Evolutionary conservation across 2,329 filamentous ascomycete species (phyloP), one percentile per base, ranked within the genome.

Genomic region (Rosellinia necatrix): DNA sequence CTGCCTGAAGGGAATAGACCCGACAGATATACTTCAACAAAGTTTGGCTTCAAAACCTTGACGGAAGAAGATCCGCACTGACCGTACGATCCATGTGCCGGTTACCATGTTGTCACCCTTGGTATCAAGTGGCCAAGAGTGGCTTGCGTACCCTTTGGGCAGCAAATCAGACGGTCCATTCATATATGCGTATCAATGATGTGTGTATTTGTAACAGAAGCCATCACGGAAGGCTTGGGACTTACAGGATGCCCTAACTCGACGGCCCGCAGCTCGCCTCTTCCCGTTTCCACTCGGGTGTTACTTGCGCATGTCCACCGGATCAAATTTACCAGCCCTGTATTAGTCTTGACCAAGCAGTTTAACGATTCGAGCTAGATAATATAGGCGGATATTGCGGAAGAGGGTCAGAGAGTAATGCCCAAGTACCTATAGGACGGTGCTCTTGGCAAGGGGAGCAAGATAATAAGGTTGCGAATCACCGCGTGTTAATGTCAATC

Each of bases 401-500:
- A 30, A 40, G 22, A 22, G 46, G 21, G 41, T 10, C 13, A 49
- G 6, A 17, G n/a, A 44, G 34, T 40, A 24, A 50, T 48, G 49
- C 37, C 42, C 19, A 35, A 21, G 37, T 35, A 37, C 27, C 25
- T n/a, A n/a, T n/a, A 27, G 13, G 42, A 29, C 8, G 8, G 21
- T 25, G 35, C 25, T 52, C 48, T 52, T 57, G 49, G 54, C 49
- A 44, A 57, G 42, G 37, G 21, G 32, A 32, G 21, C 13, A 3
- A 37, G 38, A 44, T 58, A 35, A 49, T 24, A 44, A 49, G 3
- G 41, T 53, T 44, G 13, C 32, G 40, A 49, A 49, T 58, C 32
- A 27, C 44, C 38, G 35, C 34, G 22, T 22, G 6, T 17, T 49
- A 34, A 49, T 44, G 38, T 48, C 42, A 40, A 3, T 49, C 21